A percentile compares a stretch with the other conserved stretches of the same genome.
These are phyloP conservation scores for Adansonia grandidieri DNA, from an alignment of 441 rosid species.

Conservation along the genomic window DNA sequence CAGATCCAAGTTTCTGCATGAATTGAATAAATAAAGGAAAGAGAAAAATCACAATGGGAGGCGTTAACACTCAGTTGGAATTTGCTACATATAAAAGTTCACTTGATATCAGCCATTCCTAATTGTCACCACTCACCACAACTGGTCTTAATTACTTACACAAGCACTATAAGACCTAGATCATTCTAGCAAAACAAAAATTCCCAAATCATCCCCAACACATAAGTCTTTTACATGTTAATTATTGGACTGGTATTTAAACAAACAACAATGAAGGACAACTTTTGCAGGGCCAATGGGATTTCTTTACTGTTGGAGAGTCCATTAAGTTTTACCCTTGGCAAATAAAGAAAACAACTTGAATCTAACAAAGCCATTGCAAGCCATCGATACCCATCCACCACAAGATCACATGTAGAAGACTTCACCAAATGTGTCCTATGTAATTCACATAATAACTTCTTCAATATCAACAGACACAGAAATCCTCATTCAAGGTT, in stretches of 20 bases:
- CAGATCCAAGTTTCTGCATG: slow-evolving; percentile 76
- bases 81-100: slow-evolving; percentile 15
- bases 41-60: neutral
- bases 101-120: slow-evolving; percentile 13
- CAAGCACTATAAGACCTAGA: slow-evolving; percentile 1
- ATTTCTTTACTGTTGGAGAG: slow-evolving; percentile 7
- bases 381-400: slow-evolving; percentile 11
- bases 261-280: neutral
- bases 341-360: slow-evolving; percentile 7
- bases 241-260: neutral
- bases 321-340: neutral
- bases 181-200: slow-evolving; percentile 19
- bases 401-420: slow-evolving; percentile 13
- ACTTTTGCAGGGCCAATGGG: neutral
- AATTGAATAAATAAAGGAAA: slow-evolving; percentile 18
- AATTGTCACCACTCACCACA: neutral
- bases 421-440: slow-evolving; percentile 10
- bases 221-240: neutral
- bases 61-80: slow-evolving; percentile 15
- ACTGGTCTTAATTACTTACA: neutral
- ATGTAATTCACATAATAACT: slow-evolving; percentile 12
- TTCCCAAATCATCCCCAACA: neutral
- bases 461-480: slow-evolving; percentile 3
- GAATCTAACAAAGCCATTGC: neutral
- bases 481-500: neutral